A percentile compares a stretch with the other conserved stretches of the same genome.
Conservation (phyloP, 768 basidiomycete species). For the Suillus occidentalis region DNA sequence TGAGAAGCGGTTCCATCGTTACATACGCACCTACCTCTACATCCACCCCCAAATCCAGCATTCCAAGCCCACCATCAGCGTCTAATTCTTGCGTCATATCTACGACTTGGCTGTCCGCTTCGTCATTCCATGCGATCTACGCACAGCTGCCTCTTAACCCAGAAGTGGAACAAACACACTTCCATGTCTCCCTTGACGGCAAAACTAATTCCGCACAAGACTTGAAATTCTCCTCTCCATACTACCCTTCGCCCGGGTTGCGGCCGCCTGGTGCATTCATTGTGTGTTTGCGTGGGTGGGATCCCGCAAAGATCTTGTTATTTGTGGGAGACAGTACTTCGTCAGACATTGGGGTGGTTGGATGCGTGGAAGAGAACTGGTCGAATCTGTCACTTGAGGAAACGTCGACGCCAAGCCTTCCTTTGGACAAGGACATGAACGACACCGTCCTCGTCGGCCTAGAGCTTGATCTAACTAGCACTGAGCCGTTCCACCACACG, state of each 20-base stretch:
- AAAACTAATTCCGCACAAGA: slow-evolving; percentile 41
- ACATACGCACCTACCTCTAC: slow-evolving; percentile 62
- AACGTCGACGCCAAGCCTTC: slow-evolving; percentile 55
- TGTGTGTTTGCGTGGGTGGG: slow-evolving; percentile 43
- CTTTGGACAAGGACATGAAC: slow-evolving; percentile 65
- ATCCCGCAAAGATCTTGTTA: slow-evolving; percentile 41
- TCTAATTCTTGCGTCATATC: slow-evolving; percentile 48
- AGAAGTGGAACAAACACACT: slow-evolving; percentile 43
- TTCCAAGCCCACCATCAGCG: slow-evolving; percentile 55
- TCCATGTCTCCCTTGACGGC: slow-evolving; percentile 40
- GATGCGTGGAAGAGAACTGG: slow-evolving; percentile 41
- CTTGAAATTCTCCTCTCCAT: slow-evolving; percentile 39
- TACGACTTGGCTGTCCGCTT: slow-evolving; percentile 65
- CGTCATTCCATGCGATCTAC: slow-evolving; percentile 69
- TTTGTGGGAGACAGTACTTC: slow-evolving; percentile 52
- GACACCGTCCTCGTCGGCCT: slow-evolving; percentile 71
- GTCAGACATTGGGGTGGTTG: slow-evolving; percentile 49
- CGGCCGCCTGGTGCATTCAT: slow-evolving; percentile 46
- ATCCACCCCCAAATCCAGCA: slow-evolving; percentile 52
- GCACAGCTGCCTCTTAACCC: slow-evolving; percentile 42
- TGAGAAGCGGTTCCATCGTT: slow-evolving; percentile 68
- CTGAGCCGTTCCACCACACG: slow-evolving; percentile 36
- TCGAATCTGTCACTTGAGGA: slow-evolving; percentile 48
- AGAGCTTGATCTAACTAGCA: slow-evolving; percentile 63
- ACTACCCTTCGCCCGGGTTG: slow-evolving; percentile 44